phyloP scores from a whole-genome alignment of 1,139 yeast genomes.

The Diutina sp. region DNA sequence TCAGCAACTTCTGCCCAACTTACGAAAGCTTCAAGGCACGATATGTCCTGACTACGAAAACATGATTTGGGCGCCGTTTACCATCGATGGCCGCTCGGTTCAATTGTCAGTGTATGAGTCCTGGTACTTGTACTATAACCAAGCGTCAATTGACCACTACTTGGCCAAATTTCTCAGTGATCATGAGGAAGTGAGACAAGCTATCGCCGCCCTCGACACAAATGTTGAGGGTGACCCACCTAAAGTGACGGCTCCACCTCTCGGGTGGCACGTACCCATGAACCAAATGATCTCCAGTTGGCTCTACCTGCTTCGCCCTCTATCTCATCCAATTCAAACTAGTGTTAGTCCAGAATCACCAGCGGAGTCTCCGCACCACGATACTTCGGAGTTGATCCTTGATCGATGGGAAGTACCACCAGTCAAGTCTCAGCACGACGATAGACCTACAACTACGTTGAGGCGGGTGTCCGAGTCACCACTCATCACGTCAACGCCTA shows the following conservation, averaged over 20 bases:
- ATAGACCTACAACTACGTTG: background rate
- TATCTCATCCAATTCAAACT: background rate
- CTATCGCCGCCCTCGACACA: background rate
- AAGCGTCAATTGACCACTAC: background rate
- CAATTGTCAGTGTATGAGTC: background rate
- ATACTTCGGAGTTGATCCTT: background rate
- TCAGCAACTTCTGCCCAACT: background rate
- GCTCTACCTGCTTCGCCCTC: background rate
- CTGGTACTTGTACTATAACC: background rate
- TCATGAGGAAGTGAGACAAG: background rate
- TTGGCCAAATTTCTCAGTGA: background rate
- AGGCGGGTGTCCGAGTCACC: background rate
- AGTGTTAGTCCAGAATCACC: background rate
- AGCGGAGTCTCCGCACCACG: background rate
- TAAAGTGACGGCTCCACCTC: background rate
- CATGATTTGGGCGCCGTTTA: background rate
- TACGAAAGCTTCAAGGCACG: background rate
- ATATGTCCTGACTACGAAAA: background rate
- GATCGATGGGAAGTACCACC: background rate
- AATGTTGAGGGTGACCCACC: background rate
- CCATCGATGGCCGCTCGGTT: background rate
- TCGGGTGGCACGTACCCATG: constrained; percentile 2
- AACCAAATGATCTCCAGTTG: background rate
- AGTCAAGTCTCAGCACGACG: background rate
- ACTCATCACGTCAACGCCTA: background rate